Conservation (phyloP, 257 asterid species). For the Nicotiana tabacum region DNA sequence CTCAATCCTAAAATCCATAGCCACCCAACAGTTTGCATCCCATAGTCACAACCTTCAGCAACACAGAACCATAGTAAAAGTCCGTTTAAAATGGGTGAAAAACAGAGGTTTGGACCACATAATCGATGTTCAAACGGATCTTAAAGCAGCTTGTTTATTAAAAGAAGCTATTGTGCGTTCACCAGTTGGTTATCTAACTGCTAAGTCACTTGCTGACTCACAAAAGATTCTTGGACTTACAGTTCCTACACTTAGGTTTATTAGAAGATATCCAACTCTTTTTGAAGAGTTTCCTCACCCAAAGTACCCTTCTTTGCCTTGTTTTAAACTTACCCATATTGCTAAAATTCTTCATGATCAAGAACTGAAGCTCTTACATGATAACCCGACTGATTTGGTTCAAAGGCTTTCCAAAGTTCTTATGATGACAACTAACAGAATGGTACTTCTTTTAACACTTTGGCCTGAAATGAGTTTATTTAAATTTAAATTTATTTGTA, state of each 20-base stretch:
- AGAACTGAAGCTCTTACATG: slow-evolving; percentile 42
- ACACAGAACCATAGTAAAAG: slow-evolving; percentile 50
- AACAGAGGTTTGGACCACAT: slow-evolving; percentile 80
- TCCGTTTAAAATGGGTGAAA: slow-evolving; percentile 91
- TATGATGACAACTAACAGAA: slow-evolving; percentile 63
- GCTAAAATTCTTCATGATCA: slow-evolving; percentile 57
- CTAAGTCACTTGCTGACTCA: slow-evolving; percentile 55
- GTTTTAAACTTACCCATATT: slow-evolving; percentile 60
- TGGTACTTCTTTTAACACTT: slow-evolving; percentile 33
- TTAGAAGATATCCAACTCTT: slow-evolving; percentile 76
- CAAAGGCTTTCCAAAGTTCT: slow-evolving; percentile 69
- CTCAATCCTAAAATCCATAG: slow-evolving; percentile 16
- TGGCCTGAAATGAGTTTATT: too few species aligned
- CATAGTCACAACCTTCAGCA: slow-evolving; percentile 31
- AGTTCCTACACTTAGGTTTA: slow-evolving; percentile 74
- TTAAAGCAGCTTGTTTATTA: slow-evolving; percentile 75
- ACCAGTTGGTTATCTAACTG: slow-evolving; percentile 56
- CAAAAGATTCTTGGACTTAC: slow-evolving; percentile 79
- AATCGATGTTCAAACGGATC: slow-evolving; percentile 67
- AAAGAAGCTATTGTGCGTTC: slow-evolving; percentile 74
- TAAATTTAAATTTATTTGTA: too few species aligned
- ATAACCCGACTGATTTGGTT: slow-evolving; percentile 46
- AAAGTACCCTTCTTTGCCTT: slow-evolving; percentile 68
- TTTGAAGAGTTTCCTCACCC: slow-evolving; percentile 92
- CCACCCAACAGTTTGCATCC: not conserved